Conservation (phyloP, 1,284 basidiomycete genomes). For the Leccinum ponderosum region DNA sequence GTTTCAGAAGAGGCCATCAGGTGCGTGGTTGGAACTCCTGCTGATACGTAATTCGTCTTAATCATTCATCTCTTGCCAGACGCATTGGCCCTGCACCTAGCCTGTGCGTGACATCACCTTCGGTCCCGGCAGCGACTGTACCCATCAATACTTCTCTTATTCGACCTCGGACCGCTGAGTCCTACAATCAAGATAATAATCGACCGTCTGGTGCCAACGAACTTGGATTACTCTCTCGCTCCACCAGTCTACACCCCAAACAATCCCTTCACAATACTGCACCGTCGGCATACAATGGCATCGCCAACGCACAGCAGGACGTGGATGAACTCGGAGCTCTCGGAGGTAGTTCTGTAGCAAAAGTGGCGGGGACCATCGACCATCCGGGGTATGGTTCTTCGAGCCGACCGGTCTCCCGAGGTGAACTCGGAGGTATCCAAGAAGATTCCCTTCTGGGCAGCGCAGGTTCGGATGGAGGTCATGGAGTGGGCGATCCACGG, state of each 20-base stretch:
- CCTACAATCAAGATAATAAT: slow-evolving; percentile 14
- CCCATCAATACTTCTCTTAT: slow-evolving; percentile 24
- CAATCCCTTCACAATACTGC: slow-evolving; percentile 36
- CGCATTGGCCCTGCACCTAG: slow-evolving; percentile 71
- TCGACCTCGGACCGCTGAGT: slow-evolving; percentile 25
- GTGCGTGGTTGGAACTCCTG: slow-evolving; percentile 35
- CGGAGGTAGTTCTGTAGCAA: slow-evolving; percentile 18
- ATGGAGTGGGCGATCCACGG: slow-evolving; percentile 8
- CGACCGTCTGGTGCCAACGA: slow-evolving; percentile 15
- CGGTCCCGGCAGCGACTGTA: slow-evolving; percentile 27
- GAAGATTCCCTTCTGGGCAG: slow-evolving; percentile 13
- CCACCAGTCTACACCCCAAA: slow-evolving; percentile 11
- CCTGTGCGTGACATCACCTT: slow-evolving; percentile 46
- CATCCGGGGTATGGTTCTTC: slow-evolving; percentile 29
- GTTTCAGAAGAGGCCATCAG: slow-evolving; percentile 68
- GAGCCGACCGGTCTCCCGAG: slow-evolving; percentile 21
- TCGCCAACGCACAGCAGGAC: slow-evolving; percentile 12
- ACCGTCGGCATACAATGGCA: slow-evolving; percentile 21
- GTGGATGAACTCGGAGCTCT: slow-evolving; percentile 35
- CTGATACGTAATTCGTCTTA: background rate
- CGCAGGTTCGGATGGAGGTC: slow-evolving; percentile 4
- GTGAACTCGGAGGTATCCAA: slow-evolving; percentile 27
- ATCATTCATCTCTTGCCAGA: slow-evolving; percentile 34
- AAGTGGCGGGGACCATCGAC: slow-evolving; percentile 22
- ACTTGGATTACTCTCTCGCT: slow-evolving; percentile 2